phyloP scores from a whole-genome alignment of 1,284 basidiomycete genomes.

The Fomitopsis pinicola region DNA sequence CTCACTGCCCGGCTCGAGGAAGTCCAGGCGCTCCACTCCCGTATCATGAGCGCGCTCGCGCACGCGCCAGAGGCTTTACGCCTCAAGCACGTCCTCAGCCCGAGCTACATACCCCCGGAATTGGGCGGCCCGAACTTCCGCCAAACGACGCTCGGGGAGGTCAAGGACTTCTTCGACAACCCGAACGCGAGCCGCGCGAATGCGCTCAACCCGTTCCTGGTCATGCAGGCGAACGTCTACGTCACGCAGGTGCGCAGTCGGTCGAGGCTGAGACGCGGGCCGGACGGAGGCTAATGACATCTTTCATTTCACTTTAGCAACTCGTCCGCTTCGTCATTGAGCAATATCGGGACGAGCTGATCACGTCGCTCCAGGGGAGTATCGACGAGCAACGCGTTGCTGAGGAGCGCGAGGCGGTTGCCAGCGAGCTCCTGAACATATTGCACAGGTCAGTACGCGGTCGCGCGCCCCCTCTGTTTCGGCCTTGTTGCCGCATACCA shows the following conservation, averaged over 20 bases:
- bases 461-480: not conserved
- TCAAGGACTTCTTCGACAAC: slow-evolving; percentile 86
- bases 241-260: slow-evolving; percentile 70
- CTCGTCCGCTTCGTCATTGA: slow-evolving; percentile 85
- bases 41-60: slow-evolving; percentile 64
- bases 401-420: slow-evolving; percentile 70
- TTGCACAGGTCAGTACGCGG: slow-evolving; percentile 57
- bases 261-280: not conserved
- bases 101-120: slow-evolving; percentile 50
- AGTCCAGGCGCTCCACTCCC: slow-evolving; percentile 68
- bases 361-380: slow-evolving; percentile 59
- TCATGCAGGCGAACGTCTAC: slow-evolving; percentile 86
- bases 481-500: not conserved
- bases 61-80: slow-evolving; percentile 70
- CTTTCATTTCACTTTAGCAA: slow-evolving; percentile 49
- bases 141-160: slow-evolving; percentile 78
- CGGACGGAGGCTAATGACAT: not conserved
- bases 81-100: slow-evolving; percentile 51
- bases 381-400: slow-evolving; percentile 62
- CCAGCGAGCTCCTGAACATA: slow-evolving; percentile 78
- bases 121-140: slow-evolving; percentile 67
- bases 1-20: slow-evolving; percentile 78
- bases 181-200: slow-evolving; percentile 79
- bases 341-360: slow-evolving; percentile 81
- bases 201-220: slow-evolving; percentile 81